These are phyloP conservation scores for Gossypium ekmanianum DNA, from an alignment of 345 rosid genomes.

Conservation along the genomic window DNA sequence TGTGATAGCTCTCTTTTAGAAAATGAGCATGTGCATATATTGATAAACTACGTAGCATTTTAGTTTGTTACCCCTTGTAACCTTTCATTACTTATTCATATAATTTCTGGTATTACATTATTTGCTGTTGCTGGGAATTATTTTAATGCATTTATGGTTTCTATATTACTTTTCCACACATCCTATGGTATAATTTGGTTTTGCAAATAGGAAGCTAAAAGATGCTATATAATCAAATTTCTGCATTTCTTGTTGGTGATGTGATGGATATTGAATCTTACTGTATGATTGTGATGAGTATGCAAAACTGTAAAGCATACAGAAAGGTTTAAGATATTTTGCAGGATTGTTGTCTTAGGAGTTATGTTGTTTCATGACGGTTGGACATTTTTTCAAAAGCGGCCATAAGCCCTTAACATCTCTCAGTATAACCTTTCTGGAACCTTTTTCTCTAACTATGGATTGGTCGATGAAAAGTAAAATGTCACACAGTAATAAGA, in stretches of 20 bases:
- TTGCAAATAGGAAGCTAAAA: conserved; percentile 1
- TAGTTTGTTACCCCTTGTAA: background rate
- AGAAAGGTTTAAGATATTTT: background rate
- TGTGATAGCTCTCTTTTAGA: background rate
- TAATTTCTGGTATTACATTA: background rate
- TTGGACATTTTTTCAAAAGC: background rate
- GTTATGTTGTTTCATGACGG: background rate
- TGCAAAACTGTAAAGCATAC: background rate
- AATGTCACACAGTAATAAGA: background rate
- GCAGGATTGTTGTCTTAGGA: background rate
- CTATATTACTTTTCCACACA: background rate
- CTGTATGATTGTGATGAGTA: background rate
- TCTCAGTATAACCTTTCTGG: background rate
- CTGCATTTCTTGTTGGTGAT: background rate
- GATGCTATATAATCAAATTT: background rate
- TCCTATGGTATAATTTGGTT: background rate
- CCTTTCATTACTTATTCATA: background rate
- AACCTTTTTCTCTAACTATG: background rate
- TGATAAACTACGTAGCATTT: background rate
- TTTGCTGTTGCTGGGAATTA: background rate
- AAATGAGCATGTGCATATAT: background rate
- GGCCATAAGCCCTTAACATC: background rate
- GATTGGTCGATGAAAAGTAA: background rate
- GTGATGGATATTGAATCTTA: background rate
- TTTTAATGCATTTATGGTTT: background rate